Conservation (phyloP, 352 stramenopile genomes). For the Pilasporangium apinafurcum region DNA sequence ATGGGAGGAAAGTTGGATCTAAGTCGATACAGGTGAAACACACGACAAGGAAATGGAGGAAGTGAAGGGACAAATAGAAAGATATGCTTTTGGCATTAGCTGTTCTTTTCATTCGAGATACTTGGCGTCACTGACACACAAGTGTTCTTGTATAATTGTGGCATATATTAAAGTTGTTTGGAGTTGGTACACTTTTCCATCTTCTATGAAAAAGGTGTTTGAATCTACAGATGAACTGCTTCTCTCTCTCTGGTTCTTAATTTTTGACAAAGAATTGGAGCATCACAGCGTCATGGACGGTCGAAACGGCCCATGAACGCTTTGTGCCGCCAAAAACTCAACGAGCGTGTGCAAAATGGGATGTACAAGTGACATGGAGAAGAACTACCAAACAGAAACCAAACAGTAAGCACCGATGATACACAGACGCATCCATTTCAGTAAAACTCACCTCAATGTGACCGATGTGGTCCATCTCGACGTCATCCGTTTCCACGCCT, state of each 20-base stretch:
- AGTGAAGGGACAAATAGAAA: too few species aligned
- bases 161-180: too few species aligned
- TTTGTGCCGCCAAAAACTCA: conserved; percentile 37
- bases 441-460: conserved; percentile 36
- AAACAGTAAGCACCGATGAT: conserved; percentile 1
- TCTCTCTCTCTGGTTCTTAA: too few species aligned
- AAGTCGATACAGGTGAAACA: conserved; percentile 41
- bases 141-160: too few species aligned
- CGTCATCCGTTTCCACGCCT: conserved; percentile 40
- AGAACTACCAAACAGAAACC: conserved; percentile 24
- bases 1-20: conserved; percentile 28
- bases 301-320: conserved; percentile 19
- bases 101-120: too few species aligned
- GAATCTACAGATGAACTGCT: too few species aligned
- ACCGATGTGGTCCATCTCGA: conserved; percentile 27
- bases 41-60: too few species aligned
- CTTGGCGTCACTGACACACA: too few species aligned
- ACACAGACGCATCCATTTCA: background rate
- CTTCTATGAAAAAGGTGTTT: too few species aligned
- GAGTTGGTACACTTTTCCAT: too few species aligned
- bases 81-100: too few species aligned
- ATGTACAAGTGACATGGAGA: conserved; percentile 40
- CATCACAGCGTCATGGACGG: conserved; percentile 36
- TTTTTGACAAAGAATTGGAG: too few species aligned
- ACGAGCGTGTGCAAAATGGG: conserved; percentile 33